Evolutionary conservation across 345 rosid genomes (phyloP).

Genomic region (Sonneratia caseolaris): DNA sequence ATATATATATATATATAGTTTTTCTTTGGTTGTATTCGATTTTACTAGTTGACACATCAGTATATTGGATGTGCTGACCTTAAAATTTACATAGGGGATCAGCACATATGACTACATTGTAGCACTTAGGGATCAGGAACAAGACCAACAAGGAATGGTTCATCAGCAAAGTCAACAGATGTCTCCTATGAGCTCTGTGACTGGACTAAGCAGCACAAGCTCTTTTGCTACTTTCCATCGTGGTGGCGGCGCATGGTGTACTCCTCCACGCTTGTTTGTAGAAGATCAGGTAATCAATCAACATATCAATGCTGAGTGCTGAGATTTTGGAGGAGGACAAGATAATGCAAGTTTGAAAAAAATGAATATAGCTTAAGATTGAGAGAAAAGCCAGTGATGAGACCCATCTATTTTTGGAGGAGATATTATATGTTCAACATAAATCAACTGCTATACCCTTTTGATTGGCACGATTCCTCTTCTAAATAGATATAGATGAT

Average conservation of each 20-base stretch:
- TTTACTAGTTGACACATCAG: too few relatives aligned
- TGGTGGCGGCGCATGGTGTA: conserved; percentile 80
- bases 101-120: conserved; percentile 96
- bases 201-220: conserved; percentile 95
- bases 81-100: conserved; percentile 49
- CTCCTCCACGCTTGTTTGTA: conserved; percentile 92
- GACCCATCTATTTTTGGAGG: too few relatives aligned
- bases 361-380: neutral
- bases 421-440: too few relatives aligned
- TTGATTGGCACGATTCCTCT: too few relatives aligned
- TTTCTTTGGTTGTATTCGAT: too few relatives aligned
- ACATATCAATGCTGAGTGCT: neutral
- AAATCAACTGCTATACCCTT: too few relatives aligned
- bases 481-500: neutral
- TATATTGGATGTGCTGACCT: neutral
- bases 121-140: conserved; percentile 95
- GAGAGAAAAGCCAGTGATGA: neutral
- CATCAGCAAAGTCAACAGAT: conserved; percentile 92
- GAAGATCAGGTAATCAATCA: conserved; percentile 76
- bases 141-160: conserved; percentile 77
- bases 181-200: conserved; percentile 92
- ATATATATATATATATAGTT: neutral
- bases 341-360: neutral
- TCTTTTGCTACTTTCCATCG: conserved; percentile 87
- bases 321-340: neutral